Conservation (phyloP, 768 basidiomycete genomes). For the Naganishia onofrii region DNA sequence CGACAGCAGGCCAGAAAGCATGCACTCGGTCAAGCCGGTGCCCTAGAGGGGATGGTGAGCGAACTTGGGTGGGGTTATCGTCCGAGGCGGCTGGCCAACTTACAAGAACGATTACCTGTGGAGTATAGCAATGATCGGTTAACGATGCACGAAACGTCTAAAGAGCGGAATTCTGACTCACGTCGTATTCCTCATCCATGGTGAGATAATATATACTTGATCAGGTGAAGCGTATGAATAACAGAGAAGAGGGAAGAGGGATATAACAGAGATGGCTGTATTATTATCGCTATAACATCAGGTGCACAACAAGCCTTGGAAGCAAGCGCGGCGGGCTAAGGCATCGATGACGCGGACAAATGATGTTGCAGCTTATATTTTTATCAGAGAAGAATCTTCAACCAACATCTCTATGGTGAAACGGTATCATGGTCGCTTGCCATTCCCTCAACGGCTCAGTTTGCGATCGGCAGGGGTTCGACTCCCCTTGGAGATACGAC, state of each 20-base stretch:
- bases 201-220: slow-evolving; percentile 33
- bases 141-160: slow-evolving; percentile 9
- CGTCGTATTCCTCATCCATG: slow-evolving; percentile 99
- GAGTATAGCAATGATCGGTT: background rate
- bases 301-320: too few relatives aligned
- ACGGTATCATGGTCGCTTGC: slow-evolving; percentile 28
- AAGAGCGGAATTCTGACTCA: slow-evolving; percentile 51
- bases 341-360: too few relatives aligned
- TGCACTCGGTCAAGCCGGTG: slow-evolving; percentile 96
- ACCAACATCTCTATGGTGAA: slow-evolving; percentile 26
- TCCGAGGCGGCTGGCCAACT: slow-evolving; percentile 12
- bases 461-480: slow-evolving; percentile 28
- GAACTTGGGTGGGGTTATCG: background rate
- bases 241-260: too few relatives aligned
- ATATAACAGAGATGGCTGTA: too few relatives aligned
- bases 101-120: slow-evolving; percentile 50
- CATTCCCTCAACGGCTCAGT: slow-evolving; percentile 21
- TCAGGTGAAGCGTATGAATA: too few relatives aligned
- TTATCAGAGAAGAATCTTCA: background rate
- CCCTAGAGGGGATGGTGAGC: slow-evolving; percentile 66
- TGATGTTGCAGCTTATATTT: too few relatives aligned
- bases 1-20: slow-evolving; percentile 94
- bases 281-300: too few relatives aligned
- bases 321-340: too few relatives aligned
- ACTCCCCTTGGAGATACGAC: slow-evolving; percentile 25